Base-by-base conservation (phyloP, 768 basidiomycete species). In the Sarcodon aspratus region DNA sequence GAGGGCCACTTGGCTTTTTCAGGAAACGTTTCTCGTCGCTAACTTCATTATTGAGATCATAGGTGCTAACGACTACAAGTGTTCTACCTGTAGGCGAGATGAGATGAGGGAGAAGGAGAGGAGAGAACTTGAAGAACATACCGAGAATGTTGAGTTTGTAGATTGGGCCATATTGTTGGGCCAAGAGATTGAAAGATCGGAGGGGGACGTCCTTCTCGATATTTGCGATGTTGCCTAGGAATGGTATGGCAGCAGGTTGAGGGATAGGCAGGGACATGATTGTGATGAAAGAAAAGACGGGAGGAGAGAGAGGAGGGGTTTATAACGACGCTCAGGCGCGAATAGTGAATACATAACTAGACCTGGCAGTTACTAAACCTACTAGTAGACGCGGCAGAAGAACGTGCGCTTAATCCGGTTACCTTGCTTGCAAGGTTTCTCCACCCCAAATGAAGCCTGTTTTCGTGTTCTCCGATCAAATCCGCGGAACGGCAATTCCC, bases 81-180 rank as follows among this genome's bases (percentile, higher is more conserved):
- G 45, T 53, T 21, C 61, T 51, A 7, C 61, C 67, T 68, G 47
- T 1, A 43, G 3, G 40, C 18, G 13, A 15, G 12, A 49, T 32
- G n/a, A 1, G 17, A 43, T 15, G 32, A 27, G 17, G 36, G 32
- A 17, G 34, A 32, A 21, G 21, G 6, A 32, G 42, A 33, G 32
- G 45, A 3, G 37, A 2, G 35, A 33, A 18, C 45, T 15, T 13
- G 21, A 36, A 12, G n/a, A 6, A 52, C 62, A 32, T 44, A 68
- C 70, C 64, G 18, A 65, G 54, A 36, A 71, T 45, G 46, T 64
- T 57, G 35, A 74, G 59, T 49, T 64, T 51, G 53, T 63, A 71
- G 17, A 74, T 70, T 45, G 69, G 67, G 18, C 72, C 71, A 52
- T 71, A 72, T 52, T 66, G 63, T 48, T 67, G 59, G 36, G 66